Conservation (phyloP, 2,329 filamentous ascomycete species). For the Pseudogymnoascus verrucosus region DNA sequence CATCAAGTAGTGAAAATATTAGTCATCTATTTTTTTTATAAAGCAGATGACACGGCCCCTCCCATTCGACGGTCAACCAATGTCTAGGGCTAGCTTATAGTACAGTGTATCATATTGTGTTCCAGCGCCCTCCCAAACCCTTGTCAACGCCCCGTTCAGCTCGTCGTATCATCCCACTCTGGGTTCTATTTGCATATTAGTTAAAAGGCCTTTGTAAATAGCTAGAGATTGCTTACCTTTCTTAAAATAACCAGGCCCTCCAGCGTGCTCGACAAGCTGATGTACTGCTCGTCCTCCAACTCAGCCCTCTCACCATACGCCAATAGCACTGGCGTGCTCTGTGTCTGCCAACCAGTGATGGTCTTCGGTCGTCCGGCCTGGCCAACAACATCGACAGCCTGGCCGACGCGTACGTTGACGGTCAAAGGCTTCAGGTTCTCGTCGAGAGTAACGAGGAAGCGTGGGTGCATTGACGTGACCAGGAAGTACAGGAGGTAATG, state of each 20-base stretch:
- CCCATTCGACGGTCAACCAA: constrained; percentile 8
- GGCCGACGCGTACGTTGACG: constrained; percentile 93
- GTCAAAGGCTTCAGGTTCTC: constrained; percentile 89
- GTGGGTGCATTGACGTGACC: constrained; percentile 91
- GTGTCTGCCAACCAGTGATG: constrained; percentile 98
- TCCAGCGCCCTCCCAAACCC: constrained; percentile 4
- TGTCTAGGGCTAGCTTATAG: constrained; percentile 8
- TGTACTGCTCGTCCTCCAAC: constrained; percentile 95
- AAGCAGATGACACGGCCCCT: constrained; percentile 4
- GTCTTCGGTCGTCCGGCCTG: constrained; percentile 97
- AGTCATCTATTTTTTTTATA: constrained; percentile 4
- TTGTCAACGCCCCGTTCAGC: constrained; percentile 8
- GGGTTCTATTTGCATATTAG: constrained; percentile 31
- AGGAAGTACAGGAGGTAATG: constrained; percentile 98
- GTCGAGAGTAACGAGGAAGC: constrained; percentile 92
- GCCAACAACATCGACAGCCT: constrained; percentile 95
- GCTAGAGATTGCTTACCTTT: constrained; percentile 59
- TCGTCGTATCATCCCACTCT: constrained; percentile 32
- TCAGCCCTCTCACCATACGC: constrained; percentile 94
- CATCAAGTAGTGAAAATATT: constrained; percentile 4
- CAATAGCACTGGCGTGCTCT: constrained; percentile 94
- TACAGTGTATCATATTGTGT: constrained; percentile 10
- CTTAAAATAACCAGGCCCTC: constrained; percentile 93
- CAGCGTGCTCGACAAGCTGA: constrained; percentile 80
- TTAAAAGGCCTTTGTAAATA: neutral